Evolutionary conservation across 2,329 filamentous ascomycete genomes (phyloP), one percentile per base, ranked within the genome.

Genomic region (Seiridium unicorne): DNA sequence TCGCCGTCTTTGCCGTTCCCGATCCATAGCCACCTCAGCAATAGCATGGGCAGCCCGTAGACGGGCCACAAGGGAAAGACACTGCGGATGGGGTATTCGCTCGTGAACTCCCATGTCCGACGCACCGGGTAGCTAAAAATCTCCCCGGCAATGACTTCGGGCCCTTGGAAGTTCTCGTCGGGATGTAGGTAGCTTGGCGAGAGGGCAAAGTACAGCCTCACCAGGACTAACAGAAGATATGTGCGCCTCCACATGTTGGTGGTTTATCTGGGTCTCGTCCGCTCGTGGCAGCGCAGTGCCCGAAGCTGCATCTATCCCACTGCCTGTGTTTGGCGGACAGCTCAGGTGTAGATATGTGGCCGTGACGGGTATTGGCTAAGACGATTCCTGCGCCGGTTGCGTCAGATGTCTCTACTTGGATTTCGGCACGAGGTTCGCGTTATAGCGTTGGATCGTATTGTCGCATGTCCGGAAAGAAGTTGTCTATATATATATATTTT

Each of bases 151-250:
- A 98, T 95, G 65, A 98, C 89, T 80, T 99, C 95, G 13, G 95
- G 95, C 42, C 95, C 95, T 79, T 99, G 95, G 71, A 99, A 99
- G 81, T 98, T 95, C 83, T 99, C 95, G 79, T 99, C 95, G 4
- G 95, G 95, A 75, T 99, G 95, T 51, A 99, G 86, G 76, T 99
- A 99, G 81, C 94, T 98, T 61, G 95, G 91, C 64, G 90, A 93
- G 65, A 98, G 80, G 62, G 95, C 94, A 74, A 98, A 94, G 85
- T 94, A 98, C 71, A 98, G 84, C 76, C 95, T 90, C 70, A 97
- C 86, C 67, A 95, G 81, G 70, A 96, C 83, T 69, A 99, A 83
- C 60, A 96, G 78, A 64, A 98, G 82, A 77, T 97, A 97, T 64
- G 89, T 86, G 76, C 93, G 89, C 81, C 93, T 88, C 93, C 92